Evolutionary conservation across 176 grass and related monocot genomes (phyloP).

Genomic region (Aegilops tauschii): DNA sequence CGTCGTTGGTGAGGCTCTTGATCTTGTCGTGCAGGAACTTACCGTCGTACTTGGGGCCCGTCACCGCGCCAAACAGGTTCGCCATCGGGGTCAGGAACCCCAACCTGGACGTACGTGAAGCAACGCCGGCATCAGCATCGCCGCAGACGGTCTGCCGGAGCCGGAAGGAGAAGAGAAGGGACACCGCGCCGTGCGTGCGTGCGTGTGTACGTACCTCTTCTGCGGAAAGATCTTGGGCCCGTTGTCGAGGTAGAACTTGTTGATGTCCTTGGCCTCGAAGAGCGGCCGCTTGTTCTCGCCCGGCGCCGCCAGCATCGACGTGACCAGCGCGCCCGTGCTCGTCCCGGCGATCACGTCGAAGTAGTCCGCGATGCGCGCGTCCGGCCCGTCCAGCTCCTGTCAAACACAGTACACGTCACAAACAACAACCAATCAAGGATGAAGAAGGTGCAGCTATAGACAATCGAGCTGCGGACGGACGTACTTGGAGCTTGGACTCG

Average conservation of each 20-base stretch:
- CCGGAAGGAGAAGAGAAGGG: no score
- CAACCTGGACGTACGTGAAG: not conserved
- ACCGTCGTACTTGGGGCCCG: slow-evolving; percentile 3
- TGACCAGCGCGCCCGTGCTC: slow-evolving; percentile 60
- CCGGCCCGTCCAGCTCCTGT: slow-evolving; percentile 53
- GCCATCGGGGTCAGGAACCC: slow-evolving; percentile 10
- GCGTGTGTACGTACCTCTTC: slow-evolving; percentile 11
- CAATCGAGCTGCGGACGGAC: no score
- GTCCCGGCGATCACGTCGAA: slow-evolving; percentile 83
- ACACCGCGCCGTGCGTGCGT: not conserved
- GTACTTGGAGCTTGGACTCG: slow-evolving; percentile 49
- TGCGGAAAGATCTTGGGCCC: slow-evolving; percentile 58
- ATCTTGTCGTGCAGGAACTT: no score
- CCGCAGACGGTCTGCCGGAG: no score
- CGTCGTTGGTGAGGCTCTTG: no score
- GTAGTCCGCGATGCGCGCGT: slow-evolving; percentile 58
- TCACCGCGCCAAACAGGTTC: not conserved
- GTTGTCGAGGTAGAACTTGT: slow-evolving; percentile 58
- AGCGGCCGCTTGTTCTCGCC: slow-evolving; percentile 47
- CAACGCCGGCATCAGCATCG: no score
- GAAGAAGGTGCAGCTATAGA: no score
- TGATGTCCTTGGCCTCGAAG: slow-evolving; percentile 50
- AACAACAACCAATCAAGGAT: no score
- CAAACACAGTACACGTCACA: not conserved
- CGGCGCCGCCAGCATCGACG: slow-evolving; percentile 55